A percentile compares a stretch with the other conserved stretches of the same genome.
These are phyloP conservation scores for Metschnikowia continentalis DNA, from an alignment of 805 yeast genomes.

Conservation along the genomic window DNA sequence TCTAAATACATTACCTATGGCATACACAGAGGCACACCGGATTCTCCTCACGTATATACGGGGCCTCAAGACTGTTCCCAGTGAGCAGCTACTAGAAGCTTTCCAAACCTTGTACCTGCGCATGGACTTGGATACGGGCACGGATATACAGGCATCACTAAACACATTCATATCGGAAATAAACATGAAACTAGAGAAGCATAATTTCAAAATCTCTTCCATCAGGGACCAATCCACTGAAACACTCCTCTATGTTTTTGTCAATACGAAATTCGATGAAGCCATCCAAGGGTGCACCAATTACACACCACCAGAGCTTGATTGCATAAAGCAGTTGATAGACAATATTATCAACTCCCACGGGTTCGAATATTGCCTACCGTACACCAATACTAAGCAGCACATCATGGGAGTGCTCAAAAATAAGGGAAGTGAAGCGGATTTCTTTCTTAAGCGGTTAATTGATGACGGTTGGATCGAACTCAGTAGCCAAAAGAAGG, in stretches of 20 bases:
- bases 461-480: constrained; percentile 54
- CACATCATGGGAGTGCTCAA: constrained; percentile 22
- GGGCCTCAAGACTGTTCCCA: constrained; percentile 8
- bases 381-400: constrained; percentile 34
- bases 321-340: constrained; percentile 41
- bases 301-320: constrained; percentile 37
- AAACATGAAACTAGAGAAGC: constrained; percentile 28
- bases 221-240: constrained; percentile 33
- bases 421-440: constrained; percentile 34
- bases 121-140: constrained; percentile 7
- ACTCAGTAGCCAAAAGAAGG: constrained; percentile 24
- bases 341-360: constrained; percentile 42
- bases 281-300: constrained; percentile 37
- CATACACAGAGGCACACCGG: constrained; percentile 15
- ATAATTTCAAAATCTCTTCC: constrained; percentile 43
- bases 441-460: constrained; percentile 34
- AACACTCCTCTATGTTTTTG: constrained; percentile 31
- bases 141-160: constrained; percentile 5
- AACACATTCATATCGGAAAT: constrained; percentile 23
- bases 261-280: constrained; percentile 39
- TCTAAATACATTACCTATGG: not conserved
- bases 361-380: constrained; percentile 32
- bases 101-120: constrained; percentile 8
- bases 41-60: constrained; percentile 16
- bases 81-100: constrained; percentile 6